Evolutionary conservation across 192 early-diverging fungal genomes (phyloP).

Genomic region (Ramicandelaber brevisporus): DNA sequence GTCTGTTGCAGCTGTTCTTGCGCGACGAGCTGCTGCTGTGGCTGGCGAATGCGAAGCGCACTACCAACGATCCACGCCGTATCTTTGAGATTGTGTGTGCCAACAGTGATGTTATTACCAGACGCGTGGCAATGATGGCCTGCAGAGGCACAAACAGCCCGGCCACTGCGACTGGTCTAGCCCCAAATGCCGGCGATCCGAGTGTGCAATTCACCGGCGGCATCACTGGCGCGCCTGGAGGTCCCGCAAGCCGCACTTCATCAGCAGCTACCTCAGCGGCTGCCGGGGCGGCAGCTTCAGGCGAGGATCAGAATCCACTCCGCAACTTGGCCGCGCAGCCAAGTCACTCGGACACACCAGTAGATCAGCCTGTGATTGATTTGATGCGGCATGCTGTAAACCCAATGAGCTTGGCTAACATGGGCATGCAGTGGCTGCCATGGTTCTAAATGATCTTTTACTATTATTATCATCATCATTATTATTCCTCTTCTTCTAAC

Average conservation of each 20-base stretch:
- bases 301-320: too few species aligned
- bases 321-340: neutral
- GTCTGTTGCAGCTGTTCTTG: constrained; percentile 77
- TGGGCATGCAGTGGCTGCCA: constrained; percentile 86
- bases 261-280: too few species aligned
- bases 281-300: too few species aligned
- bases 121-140: constrained; percentile 10
- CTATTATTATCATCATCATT: neutral
- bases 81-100: constrained; percentile 18
- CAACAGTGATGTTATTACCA: constrained; percentile 14
- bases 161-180: constrained; percentile 11
- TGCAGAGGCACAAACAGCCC: constrained; percentile 12
- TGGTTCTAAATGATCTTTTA: constrained; percentile 29
- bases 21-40: constrained; percentile 77
- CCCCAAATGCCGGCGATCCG: too few species aligned
- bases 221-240: too few species aligned
- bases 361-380: constrained; percentile 71
- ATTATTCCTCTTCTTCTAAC: neutral
- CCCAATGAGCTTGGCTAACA: constrained; percentile 76
- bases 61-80: constrained; percentile 8
- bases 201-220: too few species aligned
- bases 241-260: too few species aligned
- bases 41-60: constrained; percentile 27
- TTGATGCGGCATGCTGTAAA: constrained; percentile 74
- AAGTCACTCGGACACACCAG: constrained; percentile 15